Conservation (phyloP, 2,329 filamentous ascomycete species). For the Colletotrichum zoysiae region DNA sequence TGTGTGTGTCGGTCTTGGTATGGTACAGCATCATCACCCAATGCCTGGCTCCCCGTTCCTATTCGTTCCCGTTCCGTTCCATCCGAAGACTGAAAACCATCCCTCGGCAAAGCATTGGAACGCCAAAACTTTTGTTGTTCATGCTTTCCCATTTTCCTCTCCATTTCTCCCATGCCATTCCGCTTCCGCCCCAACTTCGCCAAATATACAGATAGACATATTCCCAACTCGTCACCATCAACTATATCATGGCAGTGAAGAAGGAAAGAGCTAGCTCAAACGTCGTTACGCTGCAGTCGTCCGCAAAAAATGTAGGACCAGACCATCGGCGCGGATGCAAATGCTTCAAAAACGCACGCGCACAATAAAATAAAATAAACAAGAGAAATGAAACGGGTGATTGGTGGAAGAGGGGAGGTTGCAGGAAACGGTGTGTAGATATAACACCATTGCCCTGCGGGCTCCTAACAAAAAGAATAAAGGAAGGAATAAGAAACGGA, state of each 20-base stretch:
- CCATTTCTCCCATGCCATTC: constrained; percentile 13
- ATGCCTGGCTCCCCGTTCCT: constrained; percentile 17
- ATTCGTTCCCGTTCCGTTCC: constrained; percentile 21
- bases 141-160: constrained; percentile 38
- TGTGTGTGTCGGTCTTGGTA: constrained; percentile 35
- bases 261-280: constrained; percentile 17
- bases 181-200: constrained; percentile 20
- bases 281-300: constrained; percentile 20
- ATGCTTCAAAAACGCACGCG: constrained; percentile 35
- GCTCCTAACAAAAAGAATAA: constrained; percentile 29
- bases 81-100: constrained; percentile 16
- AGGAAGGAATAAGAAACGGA: constrained; percentile 10
- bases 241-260: constrained; percentile 11
- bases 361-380: constrained; percentile 11
- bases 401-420: constrained; percentile 11
- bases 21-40: constrained; percentile 41
- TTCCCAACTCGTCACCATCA: constrained; percentile 2
- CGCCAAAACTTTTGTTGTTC: constrained; percentile 40
- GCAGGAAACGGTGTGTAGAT: constrained; percentile 40
- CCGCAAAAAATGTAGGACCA: constrained; percentile 17
- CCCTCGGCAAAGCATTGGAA: constrained; percentile 35
- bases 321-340: constrained; percentile 30
- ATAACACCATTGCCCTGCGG: constrained; percentile 34
- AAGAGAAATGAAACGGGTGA: constrained; percentile 24
- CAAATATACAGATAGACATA: constrained; percentile 36